Percentiles rank a stretch among this genome's conserved stretches.
Conservation (phyloP, 768 basidiomycete genomes). For the Candolleomyces eurysporus region DNA sequence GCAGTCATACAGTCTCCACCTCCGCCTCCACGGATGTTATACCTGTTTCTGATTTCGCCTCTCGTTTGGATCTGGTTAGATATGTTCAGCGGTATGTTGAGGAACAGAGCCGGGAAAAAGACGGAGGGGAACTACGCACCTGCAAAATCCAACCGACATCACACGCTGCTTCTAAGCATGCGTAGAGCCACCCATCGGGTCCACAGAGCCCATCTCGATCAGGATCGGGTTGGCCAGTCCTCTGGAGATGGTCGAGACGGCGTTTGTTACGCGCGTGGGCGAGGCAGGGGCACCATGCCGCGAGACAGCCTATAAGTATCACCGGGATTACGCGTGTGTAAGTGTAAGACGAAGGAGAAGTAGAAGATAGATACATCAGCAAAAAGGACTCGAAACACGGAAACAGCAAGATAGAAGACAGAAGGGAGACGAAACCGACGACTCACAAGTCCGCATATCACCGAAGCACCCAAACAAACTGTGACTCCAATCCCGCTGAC, state of each 20-base stretch:
- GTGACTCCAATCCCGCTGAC: constrained; percentile 30
- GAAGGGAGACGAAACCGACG: no score
- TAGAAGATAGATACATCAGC: no score
- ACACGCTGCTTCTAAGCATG: constrained; percentile 13
- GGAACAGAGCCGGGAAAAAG: no score
- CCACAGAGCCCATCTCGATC: constrained; percentile 8
- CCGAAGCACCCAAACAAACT: constrained; percentile 25
- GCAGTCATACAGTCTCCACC: constrained; percentile 16
- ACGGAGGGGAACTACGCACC: constrained; percentile 1
- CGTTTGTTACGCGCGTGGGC: constrained; percentile 15
- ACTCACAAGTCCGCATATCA: neutral
- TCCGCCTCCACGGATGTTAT: constrained; percentile 17
- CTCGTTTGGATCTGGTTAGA: neutral
- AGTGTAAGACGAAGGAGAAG: no score
- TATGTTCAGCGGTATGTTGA: no score
- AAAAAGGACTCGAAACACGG: no score
- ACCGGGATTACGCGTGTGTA: no score
- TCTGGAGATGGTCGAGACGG: constrained; percentile 18
- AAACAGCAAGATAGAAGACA: no score
- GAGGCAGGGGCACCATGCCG: constrained; percentile 21
- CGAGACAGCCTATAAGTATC: constrained; percentile 13
- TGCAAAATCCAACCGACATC: constrained; percentile 20
- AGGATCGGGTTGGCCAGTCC: constrained; percentile 14
- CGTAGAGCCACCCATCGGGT: constrained; percentile 13
- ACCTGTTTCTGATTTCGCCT: constrained; percentile 15